phyloP scores from a whole-genome alignment of 768 basidiomycete genomes.

The Boletus subparvulus region DNA sequence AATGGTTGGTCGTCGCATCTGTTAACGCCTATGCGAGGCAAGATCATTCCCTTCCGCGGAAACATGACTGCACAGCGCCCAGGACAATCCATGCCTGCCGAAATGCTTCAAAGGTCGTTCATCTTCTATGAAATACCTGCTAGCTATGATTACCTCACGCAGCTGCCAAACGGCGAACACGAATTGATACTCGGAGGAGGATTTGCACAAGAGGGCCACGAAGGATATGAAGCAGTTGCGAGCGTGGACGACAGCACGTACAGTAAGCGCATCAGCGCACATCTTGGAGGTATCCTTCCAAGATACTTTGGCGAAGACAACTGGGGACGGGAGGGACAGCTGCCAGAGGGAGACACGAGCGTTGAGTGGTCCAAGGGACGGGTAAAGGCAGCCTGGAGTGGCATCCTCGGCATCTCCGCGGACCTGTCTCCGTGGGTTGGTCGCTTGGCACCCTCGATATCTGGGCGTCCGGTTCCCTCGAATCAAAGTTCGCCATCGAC shows the following conservation, averaged over 20 bases:
- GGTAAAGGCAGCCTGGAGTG: slow-evolving; percentile 60
- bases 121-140: slow-evolving; percentile 49
- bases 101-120: slow-evolving; percentile 50
- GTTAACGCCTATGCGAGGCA: slow-evolving; percentile 57
- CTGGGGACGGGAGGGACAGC: slow-evolving; percentile 40
- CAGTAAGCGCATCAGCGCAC: slow-evolving; percentile 31
- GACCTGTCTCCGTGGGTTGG: slow-evolving; percentile 75
- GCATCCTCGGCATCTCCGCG: slow-evolving; percentile 60
- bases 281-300: slow-evolving; percentile 47
- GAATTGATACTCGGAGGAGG: slow-evolving; percentile 69
- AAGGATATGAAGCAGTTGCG: slow-evolving; percentile 37
- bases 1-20: slow-evolving; percentile 82
- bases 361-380: slow-evolving; percentile 42
- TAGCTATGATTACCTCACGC: slow-evolving; percentile 68
- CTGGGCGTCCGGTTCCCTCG: slow-evolving; percentile 39
- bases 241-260: slow-evolving; percentile 39
- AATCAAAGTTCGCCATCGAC: not conserved
- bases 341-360: slow-evolving; percentile 6
- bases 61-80: slow-evolving; percentile 67
- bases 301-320: slow-evolving; percentile 50
- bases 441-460: slow-evolving; percentile 48
- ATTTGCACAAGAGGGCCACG: slow-evolving; percentile 36
- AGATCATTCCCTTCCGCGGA: slow-evolving; percentile 60
- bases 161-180: slow-evolving; percentile 43
- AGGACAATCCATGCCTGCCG: slow-evolving; percentile 35